Evolutionary conservation across 768 basidiomycete species (phyloP).

Genomic region (Mycena amicta): DNA sequence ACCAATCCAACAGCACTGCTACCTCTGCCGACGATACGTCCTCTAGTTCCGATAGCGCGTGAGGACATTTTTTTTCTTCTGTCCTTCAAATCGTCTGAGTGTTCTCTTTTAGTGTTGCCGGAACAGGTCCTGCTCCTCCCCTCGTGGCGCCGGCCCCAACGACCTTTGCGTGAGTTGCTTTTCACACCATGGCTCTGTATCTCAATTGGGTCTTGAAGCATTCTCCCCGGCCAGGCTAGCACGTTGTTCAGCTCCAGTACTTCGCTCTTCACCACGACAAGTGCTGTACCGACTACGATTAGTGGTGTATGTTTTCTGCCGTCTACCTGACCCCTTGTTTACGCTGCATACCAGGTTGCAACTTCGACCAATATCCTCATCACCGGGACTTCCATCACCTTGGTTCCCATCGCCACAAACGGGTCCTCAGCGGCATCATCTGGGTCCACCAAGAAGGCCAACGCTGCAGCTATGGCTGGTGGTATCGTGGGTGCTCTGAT

Average conservation of each 20-base stretch:
- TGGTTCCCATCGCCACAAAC: neutral
- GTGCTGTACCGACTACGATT: neutral
- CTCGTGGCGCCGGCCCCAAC: too few species aligned
- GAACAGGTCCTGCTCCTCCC: too few species aligned
- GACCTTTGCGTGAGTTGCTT: neutral
- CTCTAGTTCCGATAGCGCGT: too few species aligned
- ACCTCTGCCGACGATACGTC: too few species aligned
- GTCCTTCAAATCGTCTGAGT: too few species aligned
- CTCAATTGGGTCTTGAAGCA: neutral
- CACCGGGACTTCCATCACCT: neutral
- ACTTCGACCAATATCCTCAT: neutral
- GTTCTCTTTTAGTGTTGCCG: too few species aligned
- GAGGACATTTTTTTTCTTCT: too few species aligned
- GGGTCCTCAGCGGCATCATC: neutral
- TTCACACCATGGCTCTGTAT: neutral
- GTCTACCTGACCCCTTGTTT: neutral
- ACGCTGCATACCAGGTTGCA: neutral
- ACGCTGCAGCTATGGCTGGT: slow-evolving; percentile 3
- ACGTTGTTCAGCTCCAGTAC: neutral
- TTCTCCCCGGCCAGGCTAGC: neutral
- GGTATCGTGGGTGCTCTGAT: slow-evolving; percentile 7
- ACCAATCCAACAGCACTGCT: too few species aligned
- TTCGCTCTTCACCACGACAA: neutral
- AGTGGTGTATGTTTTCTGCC: neutral
- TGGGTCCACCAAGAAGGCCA: neutral